Evolutionary conservation across 2,329 filamentous ascomycete species (phyloP), one percentile per base, ranked within the genome.

Genomic region (Gyromitra esculenta): DNA sequence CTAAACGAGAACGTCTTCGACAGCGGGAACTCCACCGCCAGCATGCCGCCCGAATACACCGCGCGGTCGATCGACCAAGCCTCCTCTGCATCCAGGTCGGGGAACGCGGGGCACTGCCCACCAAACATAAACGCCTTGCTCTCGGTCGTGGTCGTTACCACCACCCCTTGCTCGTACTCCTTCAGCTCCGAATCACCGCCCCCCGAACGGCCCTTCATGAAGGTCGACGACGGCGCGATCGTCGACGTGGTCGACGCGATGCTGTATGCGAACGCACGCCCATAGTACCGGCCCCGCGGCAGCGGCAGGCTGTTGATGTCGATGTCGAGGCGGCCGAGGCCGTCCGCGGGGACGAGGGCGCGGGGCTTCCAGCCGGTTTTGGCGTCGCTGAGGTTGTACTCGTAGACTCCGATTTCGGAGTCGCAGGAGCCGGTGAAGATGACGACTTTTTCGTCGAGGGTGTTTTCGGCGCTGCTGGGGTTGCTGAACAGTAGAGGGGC

Each of bases 91-190:
- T 50, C 7, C 0, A 3, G 25, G 13, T 13, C 31, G 9, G 37
- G 35, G 13, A 50, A 48, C 56, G 54, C 62, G 1, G 70, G 75
- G 7, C 75, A 77, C n/a, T 63, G 35, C 0, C 75, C 75, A 0
- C 75, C 75, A 35, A 77, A 77, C 59, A 77, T 57, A 11, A 59
- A 77, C 2, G 75, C 75, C 11, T 64, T 77, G n/a, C 65, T 68
- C 21, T 68, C 70, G 7, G 60, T 69, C 21, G 50, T 60, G 1
- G 75, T 75, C 2, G 70, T 69, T 6, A 75, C 59, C 5, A 75
- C 64, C 1, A 74, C 54, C 4, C 75, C 70, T 21, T 75, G 75
- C 50, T 77, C 75, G 37, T 75, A 77, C 45, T 77, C 75, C 21
- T 39, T 64, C 39, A 75, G 62, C 3, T 52, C 73, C 0, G 63